phyloP scores from a whole-genome alignment of 352 stramenopile species.

The Elongisporangium anandrum region DNA sequence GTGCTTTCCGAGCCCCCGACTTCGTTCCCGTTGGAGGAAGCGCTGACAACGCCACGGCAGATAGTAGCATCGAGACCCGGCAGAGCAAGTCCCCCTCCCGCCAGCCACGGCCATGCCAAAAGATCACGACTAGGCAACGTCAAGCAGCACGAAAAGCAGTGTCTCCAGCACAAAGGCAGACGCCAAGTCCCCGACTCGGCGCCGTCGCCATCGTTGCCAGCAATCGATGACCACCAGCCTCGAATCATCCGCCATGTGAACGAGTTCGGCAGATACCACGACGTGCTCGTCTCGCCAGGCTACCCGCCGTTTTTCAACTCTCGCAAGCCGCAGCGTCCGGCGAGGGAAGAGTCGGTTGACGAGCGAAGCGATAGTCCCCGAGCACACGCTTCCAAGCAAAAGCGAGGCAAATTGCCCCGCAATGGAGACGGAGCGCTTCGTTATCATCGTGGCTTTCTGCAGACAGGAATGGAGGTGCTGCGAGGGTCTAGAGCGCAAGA shows the following conservation, averaged over 20 bases:
- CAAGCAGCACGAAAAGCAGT: neutral
- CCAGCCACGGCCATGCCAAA: neutral
- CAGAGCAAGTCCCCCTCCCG: neutral
- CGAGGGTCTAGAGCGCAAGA: slow-evolving; percentile 8
- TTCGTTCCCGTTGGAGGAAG: neutral
- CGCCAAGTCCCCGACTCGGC: slow-evolving; percentile 12
- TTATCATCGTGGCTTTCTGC: slow-evolving; percentile 54
- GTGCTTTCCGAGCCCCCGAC: slow-evolving; percentile 26
- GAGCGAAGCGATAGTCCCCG: slow-evolving; percentile 1
- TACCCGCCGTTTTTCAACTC: slow-evolving; percentile 45
- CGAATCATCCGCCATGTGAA: slow-evolving; percentile 65
- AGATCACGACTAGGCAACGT: neutral
- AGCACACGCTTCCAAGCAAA: slow-evolving; percentile 8
- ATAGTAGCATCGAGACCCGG: neutral
- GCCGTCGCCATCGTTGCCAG: neutral
- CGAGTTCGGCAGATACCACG: slow-evolving; percentile 54
- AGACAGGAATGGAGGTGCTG: slow-evolving; percentile 57
- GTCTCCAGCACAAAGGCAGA: slow-evolving; percentile 6
- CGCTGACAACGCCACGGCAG: neutral
- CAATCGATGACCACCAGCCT: slow-evolving; percentile 3
- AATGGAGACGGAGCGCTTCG: slow-evolving; percentile 12
- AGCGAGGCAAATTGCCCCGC: neutral
- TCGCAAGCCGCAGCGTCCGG: slow-evolving; percentile 2
- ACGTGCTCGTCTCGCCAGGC: slow-evolving; percentile 51
- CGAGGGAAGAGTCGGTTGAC: slow-evolving; percentile 2